These are phyloP conservation scores for Mycosphaerelloides madeirae DNA, from an alignment of 2,329 filamentous ascomycete species.

Conservation along the genomic window DNA sequence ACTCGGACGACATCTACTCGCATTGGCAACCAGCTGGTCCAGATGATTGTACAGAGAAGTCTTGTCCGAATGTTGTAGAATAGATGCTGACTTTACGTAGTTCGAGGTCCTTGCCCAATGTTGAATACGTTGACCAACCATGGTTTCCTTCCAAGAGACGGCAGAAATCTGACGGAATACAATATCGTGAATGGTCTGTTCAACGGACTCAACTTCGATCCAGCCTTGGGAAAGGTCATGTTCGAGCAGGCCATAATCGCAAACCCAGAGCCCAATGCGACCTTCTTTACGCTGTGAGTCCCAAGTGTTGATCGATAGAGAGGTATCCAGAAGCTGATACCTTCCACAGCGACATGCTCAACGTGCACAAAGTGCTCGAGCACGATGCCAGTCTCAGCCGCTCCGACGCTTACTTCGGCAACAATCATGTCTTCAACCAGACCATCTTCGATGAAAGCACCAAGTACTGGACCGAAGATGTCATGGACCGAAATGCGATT, in stretches of 20 bases:
- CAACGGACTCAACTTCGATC: constrained; percentile 19
- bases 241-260: constrained; percentile 18
- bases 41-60: not conserved
- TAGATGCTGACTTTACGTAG: not conserved
- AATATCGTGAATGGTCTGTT: constrained; percentile 15
- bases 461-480: constrained; percentile 44
- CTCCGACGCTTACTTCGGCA: constrained; percentile 48
- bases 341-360: constrained; percentile 13
- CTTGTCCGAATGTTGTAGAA: too few species aligned
- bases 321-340: too few species aligned
- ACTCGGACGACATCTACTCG: not conserved
- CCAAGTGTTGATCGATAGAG: too few species aligned
- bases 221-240: constrained; percentile 11
- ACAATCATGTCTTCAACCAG: constrained; percentile 51
- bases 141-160: constrained; percentile 19
- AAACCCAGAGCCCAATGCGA: constrained; percentile 22
- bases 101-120: constrained; percentile 7
- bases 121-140: constrained; percentile 19
- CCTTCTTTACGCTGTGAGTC: constrained; percentile 20
- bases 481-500: constrained; percentile 39
- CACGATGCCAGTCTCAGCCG: constrained; percentile 36
- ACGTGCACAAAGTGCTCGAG: constrained; percentile 19
- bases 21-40: not conserved
- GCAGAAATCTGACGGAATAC: constrained; percentile 17
- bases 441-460: constrained; percentile 46